phyloP scores from a whole-genome alignment of 2,329 filamentous ascomycete species.

The Cucurbitaria berberidis region DNA sequence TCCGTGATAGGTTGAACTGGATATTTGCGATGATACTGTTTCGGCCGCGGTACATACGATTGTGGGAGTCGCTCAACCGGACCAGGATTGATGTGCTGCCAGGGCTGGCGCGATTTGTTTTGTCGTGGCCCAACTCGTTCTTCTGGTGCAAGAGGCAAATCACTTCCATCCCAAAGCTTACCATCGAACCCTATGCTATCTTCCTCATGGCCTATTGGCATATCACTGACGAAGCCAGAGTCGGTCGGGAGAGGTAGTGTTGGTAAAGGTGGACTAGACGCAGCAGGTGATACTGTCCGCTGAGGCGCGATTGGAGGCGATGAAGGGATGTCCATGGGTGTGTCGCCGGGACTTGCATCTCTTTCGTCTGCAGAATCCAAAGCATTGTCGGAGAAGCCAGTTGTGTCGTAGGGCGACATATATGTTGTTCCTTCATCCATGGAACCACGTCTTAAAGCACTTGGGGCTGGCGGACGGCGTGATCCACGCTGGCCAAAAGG shows the following conservation, averaged over 20 bases:
- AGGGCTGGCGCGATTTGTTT: conserved; percentile 32
- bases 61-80: conserved; percentile 36
- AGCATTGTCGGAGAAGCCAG: conserved; percentile 50
- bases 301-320: conserved; percentile 77
- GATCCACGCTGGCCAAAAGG: conserved; percentile 31
- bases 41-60: conserved; percentile 32
- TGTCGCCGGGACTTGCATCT: conserved; percentile 58
- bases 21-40: conserved; percentile 17
- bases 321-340: conserved; percentile 83
- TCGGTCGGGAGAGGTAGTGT: conserved; percentile 65
- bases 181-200: conserved; percentile 59
- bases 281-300: conserved; percentile 65
- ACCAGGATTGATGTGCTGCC: conserved; percentile 38
- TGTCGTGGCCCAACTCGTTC: conserved; percentile 16
- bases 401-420: conserved; percentile 42
- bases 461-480: conserved; percentile 50
- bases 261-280: conserved; percentile 77
- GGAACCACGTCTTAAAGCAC: conserved; percentile 67
- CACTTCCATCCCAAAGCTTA: conserved; percentile 27
- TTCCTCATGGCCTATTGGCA: conserved; percentile 69
- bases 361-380: conserved; percentile 56
- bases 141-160: conserved; percentile 23
- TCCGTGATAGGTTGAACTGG: conserved; percentile 26
- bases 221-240: conserved; percentile 86
- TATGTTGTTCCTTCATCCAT: conserved; percentile 50